Conservation (phyloP, 1,139 yeast genomes). For the Hansenula anomala region DNA sequence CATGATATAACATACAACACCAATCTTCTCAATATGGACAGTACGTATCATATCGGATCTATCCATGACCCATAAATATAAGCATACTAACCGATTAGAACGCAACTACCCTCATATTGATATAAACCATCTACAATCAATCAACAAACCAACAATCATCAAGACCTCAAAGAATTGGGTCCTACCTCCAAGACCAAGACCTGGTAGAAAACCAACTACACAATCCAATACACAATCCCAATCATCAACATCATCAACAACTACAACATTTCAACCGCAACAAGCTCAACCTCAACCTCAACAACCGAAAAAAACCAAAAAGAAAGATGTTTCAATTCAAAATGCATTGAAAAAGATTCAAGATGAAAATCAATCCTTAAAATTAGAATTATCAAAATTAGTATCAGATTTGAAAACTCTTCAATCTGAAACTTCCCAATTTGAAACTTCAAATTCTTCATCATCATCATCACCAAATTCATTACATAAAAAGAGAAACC, state of each 20-base stretch:
- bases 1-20: no score
- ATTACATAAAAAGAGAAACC: slow-evolving; percentile 19
- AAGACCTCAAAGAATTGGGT: slow-evolving; percentile 83
- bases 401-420: slow-evolving; percentile 19
- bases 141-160: slow-evolving; percentile 16
- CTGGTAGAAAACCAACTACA: slow-evolving; percentile 69
- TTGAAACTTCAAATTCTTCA: slow-evolving; percentile 5
- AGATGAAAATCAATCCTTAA: slow-evolving; percentile 19
- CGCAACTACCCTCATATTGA: slow-evolving; percentile 1
- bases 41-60: no score
- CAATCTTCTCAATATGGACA: no score
- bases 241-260: no score
- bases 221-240: no score
- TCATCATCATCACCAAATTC: no score
- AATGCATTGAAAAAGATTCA: slow-evolving; percentile 16
- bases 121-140: slow-evolving; percentile 1
- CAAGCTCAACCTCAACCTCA: slow-evolving; percentile 6
- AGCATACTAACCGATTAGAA: background rate
- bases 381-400: slow-evolving; percentile 19
- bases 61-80: no score
- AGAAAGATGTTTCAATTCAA: slow-evolving; percentile 5
- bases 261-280: slow-evolving; percentile 10
- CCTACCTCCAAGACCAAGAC: slow-evolving; percentile 85
- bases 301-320: slow-evolving; percentile 9
- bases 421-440: no score